Conservation (phyloP, 352 stramenopile genomes). For the Phytophthora hybrid region DNA sequence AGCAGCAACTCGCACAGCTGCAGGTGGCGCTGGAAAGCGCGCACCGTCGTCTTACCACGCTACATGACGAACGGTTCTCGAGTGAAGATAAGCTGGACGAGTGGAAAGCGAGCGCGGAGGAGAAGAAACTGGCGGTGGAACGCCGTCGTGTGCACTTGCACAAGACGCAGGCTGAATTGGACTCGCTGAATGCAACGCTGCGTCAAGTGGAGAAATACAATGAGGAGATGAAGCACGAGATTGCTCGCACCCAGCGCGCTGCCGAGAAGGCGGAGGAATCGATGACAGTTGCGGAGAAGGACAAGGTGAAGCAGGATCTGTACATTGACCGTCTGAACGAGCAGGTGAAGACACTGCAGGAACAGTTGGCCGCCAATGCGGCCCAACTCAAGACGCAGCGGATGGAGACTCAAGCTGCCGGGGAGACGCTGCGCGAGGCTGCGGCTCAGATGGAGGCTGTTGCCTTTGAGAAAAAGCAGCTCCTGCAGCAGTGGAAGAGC, state of each 20-base stretch:
- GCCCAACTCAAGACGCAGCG: constrained; percentile 88
- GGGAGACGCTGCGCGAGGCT: constrained; percentile 91
- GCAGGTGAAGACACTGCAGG: constrained; percentile 89
- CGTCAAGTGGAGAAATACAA: constrained; percentile 95
- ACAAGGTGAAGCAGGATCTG: constrained; percentile 94
- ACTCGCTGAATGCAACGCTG: constrained; percentile 85
- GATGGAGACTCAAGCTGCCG: constrained; percentile 85
- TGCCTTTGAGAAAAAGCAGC: constrained; percentile 95
- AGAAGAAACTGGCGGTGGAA: constrained; percentile 75
- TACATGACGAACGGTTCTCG: constrained; percentile 73
- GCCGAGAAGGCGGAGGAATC: constrained; percentile 96
- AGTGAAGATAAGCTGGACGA: constrained; percentile 81
- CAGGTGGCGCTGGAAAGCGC: constrained; percentile 91
- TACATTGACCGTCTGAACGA: constrained; percentile 95
- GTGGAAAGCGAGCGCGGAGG: constrained; percentile 62
- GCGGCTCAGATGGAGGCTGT: constrained; percentile 92
- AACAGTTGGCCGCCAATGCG: constrained; percentile 82
- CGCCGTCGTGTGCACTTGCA: constrained; percentile 70
- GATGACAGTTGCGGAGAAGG: constrained; percentile 93
- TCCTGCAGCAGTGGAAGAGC: constrained; percentile 96
- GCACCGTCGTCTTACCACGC: constrained; percentile 72
- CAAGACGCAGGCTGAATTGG: constrained; percentile 90
- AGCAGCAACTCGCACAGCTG: constrained; percentile 95
- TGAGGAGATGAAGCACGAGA: constrained; percentile 95
- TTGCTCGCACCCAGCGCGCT: constrained; percentile 90